phyloP scores from a whole-genome alignment of 768 basidiomycete genomes.

The Amanita polypyramis region DNA sequence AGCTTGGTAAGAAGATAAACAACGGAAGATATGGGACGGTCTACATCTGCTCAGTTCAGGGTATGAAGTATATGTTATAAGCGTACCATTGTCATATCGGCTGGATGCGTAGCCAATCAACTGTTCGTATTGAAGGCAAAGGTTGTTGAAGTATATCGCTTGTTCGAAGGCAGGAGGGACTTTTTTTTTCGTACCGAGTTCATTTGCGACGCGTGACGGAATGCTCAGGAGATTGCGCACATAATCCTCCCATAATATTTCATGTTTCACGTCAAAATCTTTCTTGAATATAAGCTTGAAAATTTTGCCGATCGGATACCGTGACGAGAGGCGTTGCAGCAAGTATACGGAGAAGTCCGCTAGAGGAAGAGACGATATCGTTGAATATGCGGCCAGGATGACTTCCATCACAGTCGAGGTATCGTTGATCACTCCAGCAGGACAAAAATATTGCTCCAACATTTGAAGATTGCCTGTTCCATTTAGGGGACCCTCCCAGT shows the following conservation, averaged over 20 bases:
- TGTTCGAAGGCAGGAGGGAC: constrained; percentile 44
- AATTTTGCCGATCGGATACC: constrained; percentile 64
- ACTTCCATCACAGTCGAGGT: constrained; percentile 38
- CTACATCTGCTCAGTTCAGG: constrained; percentile 8
- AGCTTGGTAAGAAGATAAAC: constrained; percentile 55
- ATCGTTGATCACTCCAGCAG: constrained; percentile 41
- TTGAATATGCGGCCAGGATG: constrained; percentile 52
- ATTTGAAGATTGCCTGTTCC: constrained; percentile 36
- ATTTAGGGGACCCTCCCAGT: constrained; percentile 52
- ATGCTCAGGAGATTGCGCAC: constrained; percentile 54
- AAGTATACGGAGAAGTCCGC: constrained; percentile 39
- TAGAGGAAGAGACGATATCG: constrained; percentile 42
- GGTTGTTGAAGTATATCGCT: constrained; percentile 40
- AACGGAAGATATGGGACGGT: constrained; percentile 32
- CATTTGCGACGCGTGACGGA: constrained; percentile 76
- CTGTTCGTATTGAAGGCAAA: constrained; percentile 43
- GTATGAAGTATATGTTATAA: background rate
- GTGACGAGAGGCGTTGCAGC: constrained; percentile 40
- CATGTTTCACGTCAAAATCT: constrained; percentile 11
- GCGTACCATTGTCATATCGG: constrained; percentile 27
- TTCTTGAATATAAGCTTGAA: constrained; percentile 31
- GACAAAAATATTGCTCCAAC: constrained; percentile 65
- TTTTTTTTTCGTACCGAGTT: constrained; percentile 30
- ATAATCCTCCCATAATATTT: constrained; percentile 65
- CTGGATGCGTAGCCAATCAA: constrained; percentile 36